Conservation (phyloP, 805 yeast genomes). For the Saturnispora gosingensis region DNA sequence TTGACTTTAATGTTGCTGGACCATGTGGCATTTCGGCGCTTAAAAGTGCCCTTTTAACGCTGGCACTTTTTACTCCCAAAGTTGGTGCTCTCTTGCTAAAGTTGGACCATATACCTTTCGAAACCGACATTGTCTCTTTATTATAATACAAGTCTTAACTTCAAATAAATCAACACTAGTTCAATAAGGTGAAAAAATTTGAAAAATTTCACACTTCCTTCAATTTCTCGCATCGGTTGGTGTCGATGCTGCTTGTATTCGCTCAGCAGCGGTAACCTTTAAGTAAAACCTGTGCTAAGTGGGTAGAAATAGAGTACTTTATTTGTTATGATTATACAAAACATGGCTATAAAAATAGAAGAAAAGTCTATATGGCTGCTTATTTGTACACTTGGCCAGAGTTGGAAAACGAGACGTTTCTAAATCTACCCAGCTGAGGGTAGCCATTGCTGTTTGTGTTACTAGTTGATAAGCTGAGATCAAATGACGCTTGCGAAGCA, state of each 20-base stretch:
- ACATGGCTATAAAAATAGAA: neutral
- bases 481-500: slow-evolving; percentile 2
- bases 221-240: neutral
- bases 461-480: neutral
- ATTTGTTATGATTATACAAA: neutral
- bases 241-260: neutral
- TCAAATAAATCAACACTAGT: neutral
- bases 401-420: neutral
- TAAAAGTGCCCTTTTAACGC: slow-evolving; percentile 23
- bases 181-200: neutral
- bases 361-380: neutral
- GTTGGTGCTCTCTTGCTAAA: slow-evolving; percentile 27
- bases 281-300: neutral
- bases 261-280: neutral
- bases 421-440: neutral
- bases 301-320: neutral
- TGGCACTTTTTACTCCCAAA: slow-evolving; percentile 22
- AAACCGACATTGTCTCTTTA: slow-evolving; percentile 12
- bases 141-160: neutral
- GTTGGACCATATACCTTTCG: slow-evolving; percentile 31
- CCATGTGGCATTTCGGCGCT: slow-evolving; percentile 34
- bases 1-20: slow-evolving; percentile 42
- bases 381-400: neutral
- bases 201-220: neutral
- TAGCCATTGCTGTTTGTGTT: neutral